phyloP scores from a whole-genome alignment of 371 early-diverging fungal genomes.

The Mucor lusitanicus region DNA sequence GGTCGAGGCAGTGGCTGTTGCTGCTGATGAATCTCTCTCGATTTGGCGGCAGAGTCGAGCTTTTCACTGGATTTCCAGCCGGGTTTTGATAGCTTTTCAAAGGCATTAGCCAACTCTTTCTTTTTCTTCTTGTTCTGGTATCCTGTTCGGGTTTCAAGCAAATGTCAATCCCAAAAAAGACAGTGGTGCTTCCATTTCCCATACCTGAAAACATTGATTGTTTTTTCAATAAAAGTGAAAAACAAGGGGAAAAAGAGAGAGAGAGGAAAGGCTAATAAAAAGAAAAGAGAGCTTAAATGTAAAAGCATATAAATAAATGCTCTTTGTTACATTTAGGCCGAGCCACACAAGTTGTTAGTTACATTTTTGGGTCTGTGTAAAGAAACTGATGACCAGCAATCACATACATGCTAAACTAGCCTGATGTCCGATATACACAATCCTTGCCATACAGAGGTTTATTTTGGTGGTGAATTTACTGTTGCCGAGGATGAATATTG shows the following conservation, averaged over 20 bases:
- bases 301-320: background rate
- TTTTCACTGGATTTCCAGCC: background rate
- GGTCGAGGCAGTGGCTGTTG: background rate
- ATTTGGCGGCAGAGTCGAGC: background rate
- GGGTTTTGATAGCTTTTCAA: background rate
- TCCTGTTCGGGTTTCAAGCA: background rate
- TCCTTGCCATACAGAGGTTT: background rate
- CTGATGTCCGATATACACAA: background rate
- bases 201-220: background rate
- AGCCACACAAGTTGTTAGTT: background rate
- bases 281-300: background rate
- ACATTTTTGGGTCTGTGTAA: background rate
- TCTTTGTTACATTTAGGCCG: slow-evolving; percentile 5
- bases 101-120: background rate
- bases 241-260: background rate
- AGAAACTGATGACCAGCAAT: background rate
- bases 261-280: background rate
- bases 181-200: background rate
- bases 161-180: background rate
- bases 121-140: background rate
- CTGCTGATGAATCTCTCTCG: background rate
- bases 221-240: background rate
- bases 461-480: too few relatives aligned
- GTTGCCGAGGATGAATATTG: too few relatives aligned
- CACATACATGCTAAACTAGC: background rate